Evolutionary conservation across 2,329 filamentous ascomycete species (phyloP).

Genomic region (Zopfia rhizophila): DNA sequence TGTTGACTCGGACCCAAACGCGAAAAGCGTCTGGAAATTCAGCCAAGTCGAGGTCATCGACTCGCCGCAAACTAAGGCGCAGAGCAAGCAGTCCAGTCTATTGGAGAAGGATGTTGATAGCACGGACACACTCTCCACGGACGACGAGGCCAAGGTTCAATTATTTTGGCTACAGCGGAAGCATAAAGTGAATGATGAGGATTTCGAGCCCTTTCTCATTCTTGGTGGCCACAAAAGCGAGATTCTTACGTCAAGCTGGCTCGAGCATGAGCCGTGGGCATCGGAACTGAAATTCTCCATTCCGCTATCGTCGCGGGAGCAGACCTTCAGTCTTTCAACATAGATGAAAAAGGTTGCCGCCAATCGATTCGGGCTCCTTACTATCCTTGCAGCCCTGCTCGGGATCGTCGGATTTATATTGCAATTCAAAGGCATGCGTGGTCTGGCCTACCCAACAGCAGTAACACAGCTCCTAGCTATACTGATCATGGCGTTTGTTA

Average conservation of each 20-base stretch:
- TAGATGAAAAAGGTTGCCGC: neutral
- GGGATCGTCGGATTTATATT: conserved; percentile 13
- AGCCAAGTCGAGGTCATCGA: no score
- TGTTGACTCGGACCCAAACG: no score
- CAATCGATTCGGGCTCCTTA: neutral
- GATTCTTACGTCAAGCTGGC: conserved; percentile 13
- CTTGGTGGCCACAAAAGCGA: conserved; percentile 10
- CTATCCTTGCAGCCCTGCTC: neutral
- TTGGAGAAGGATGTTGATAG: no score
- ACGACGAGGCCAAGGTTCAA: no score
- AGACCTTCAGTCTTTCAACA: neutral
- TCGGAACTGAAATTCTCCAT: neutral
- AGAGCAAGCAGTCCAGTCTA: no score
- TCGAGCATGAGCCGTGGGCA: neutral
- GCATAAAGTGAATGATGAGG: conserved; percentile 17
- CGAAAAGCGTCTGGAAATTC: neutral
- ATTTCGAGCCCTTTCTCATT: conserved; percentile 13
- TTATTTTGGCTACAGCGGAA: conserved; percentile 17
- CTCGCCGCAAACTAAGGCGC: no score
- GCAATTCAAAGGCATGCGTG: conserved; percentile 13
- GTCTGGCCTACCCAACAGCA: conserved; percentile 8
- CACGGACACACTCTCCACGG: no score
- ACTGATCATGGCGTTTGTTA: conserved; percentile 10
- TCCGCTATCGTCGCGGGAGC: neutral
- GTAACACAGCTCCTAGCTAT: conserved; percentile 12